Evolutionary conservation across 2,329 filamentous ascomycete species (phyloP), one percentile per base, ranked within the genome.

Genomic region (Colletotrichum tropicicola): DNA sequence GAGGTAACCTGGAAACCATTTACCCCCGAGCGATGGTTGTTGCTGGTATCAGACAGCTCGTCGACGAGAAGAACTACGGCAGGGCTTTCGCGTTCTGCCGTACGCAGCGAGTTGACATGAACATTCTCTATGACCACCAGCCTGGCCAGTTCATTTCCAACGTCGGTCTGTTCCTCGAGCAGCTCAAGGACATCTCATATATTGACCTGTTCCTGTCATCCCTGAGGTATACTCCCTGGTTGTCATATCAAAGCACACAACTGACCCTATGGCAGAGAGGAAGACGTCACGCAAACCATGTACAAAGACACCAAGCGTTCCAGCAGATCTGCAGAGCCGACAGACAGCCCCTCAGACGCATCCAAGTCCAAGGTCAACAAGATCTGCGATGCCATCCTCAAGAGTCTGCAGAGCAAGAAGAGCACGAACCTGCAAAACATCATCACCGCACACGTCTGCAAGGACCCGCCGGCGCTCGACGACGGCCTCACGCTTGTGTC

Each of bases 91-190:
- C 92, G 21, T 91, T 93, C 67, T 98, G 96, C 75, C 89, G 96
- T 53, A 95, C 90, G 21, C 97, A 99, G 75, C 89, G 97, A 70
- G 96, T 99, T 1, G 96, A 99, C 73, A 94, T 98, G 91, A 99
- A 99, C 73, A 95, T 99, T 66, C 82, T 99, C 3, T 95, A 97
- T 73, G 96, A 99, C 73, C 93, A 98, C 78, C 89, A 89, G n/a
- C 93, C 95, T 0, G 85, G 89, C 37, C 92, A 97, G 70, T 98
- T 99, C 74, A 85, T 98, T 75, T 81, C 85, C 4, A 92, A 90
- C 68, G 87, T 97, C 10, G 83, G 85, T 0, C 77, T 92, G 1
- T 97, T 99, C 72, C 83, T 98, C 30, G 89, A 93, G 17, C 94
- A 99, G 75, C 84, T 99, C 41, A 89, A 91, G 70, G 94, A 92